Evolutionary conservation across 352 stramenopile genomes (phyloP).

Genomic region (Bremia lactucae): DNA sequence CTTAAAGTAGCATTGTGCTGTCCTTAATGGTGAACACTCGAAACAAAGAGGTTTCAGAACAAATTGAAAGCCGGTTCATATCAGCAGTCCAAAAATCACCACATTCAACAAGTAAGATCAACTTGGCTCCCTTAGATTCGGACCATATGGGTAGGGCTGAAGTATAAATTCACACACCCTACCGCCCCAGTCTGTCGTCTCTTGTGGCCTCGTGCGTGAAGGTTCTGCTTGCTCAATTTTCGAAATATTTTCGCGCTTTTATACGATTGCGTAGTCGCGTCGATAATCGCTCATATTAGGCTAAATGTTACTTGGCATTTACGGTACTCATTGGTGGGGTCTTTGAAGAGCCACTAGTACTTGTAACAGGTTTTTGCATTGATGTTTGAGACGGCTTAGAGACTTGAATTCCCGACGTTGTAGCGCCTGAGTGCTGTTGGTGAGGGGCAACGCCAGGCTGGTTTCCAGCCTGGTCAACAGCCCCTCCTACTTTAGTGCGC

Average conservation of each 20-base stretch:
- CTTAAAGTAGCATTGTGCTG: constrained; percentile 18
- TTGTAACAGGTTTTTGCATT: constrained; percentile 66
- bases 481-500: constrained; percentile 56
- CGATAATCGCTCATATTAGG: constrained; percentile 22
- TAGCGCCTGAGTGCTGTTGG: constrained; percentile 18
- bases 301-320: constrained; percentile 70
- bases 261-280: neutral
- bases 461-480: constrained; percentile 13
- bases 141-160: constrained; percentile 13
- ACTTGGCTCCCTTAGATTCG: constrained; percentile 16
- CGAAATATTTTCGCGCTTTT: constrained; percentile 12
- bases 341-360: constrained; percentile 64
- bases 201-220: constrained; percentile 12
- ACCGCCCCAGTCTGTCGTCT: constrained; percentile 15
- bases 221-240: constrained; percentile 11
- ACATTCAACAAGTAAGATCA: constrained; percentile 26
- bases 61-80: constrained; percentile 15
- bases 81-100: constrained; percentile 15
- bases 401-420: constrained; percentile 35
- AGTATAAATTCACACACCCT: constrained; percentile 15
- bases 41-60: constrained; percentile 17
- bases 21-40: constrained; percentile 13
- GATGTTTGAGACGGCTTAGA: constrained; percentile 39
- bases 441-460: constrained; percentile 14
- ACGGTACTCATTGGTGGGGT: constrained; percentile 81